phyloP scores from a whole-genome alignment of 225 moss, liverwort and hornwort species.

The Sphagnum tenellum region DNA sequence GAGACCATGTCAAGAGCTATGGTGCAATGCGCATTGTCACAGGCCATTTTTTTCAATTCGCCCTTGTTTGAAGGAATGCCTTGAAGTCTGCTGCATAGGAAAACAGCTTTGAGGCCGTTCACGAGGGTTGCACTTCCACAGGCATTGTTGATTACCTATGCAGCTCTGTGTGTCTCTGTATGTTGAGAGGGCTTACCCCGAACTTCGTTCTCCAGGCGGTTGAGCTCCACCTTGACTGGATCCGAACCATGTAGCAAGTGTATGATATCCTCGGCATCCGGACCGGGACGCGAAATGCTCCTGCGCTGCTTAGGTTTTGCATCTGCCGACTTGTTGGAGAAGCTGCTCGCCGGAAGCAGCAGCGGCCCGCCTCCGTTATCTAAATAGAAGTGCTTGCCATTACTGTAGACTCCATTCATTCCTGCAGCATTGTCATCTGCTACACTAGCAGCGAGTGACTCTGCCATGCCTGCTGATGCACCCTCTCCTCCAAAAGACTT shows the following conservation, averaged over 20 bases:
- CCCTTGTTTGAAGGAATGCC: too few relatives aligned
- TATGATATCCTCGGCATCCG: constrained; percentile 74
- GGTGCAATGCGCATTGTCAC: too few relatives aligned
- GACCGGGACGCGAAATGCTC: constrained; percentile 57
- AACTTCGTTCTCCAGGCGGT: constrained; percentile 94
- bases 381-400: constrained; percentile 66
- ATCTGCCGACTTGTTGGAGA: constrained; percentile 36
- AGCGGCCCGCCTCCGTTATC: background rate
- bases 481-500: too few relatives aligned
- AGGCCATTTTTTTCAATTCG: too few relatives aligned
- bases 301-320: constrained; percentile 59
- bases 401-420: constrained; percentile 48
- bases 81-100: too few relatives aligned
- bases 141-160: too few relatives aligned
- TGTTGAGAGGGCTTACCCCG: constrained; percentile 48
- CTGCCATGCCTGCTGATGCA: constrained; percentile 40
- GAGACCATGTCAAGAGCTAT: too few relatives aligned
- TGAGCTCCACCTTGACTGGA: constrained; percentile 99
- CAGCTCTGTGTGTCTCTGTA: background rate
- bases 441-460: constrained; percentile 70
- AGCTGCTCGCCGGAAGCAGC: constrained; percentile 35
- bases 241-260: constrained; percentile 95
- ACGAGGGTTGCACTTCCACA: too few relatives aligned
- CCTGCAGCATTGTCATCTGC: constrained; percentile 58
- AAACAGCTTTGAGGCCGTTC: too few relatives aligned